Evolutionary conservation across 148 eudicot species (phyloP).

Genomic region (Dianthus caryophyllus): DNA sequence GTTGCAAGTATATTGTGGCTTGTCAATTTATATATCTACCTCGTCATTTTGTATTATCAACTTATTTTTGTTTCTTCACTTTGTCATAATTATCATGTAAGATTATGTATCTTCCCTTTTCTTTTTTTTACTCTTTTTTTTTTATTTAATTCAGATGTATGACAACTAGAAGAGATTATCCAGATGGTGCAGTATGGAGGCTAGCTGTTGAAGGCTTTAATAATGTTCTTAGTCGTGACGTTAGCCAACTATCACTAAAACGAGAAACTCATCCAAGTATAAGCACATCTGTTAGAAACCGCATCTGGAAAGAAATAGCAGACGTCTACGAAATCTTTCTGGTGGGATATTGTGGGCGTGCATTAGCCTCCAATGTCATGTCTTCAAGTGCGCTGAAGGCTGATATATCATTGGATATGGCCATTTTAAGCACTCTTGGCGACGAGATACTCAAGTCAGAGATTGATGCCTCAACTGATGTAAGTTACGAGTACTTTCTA

Average conservation of each 20-base stretch:
- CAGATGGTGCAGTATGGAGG: constrained; percentile 91
- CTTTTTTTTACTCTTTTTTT: not conserved
- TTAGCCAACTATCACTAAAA: constrained; percentile 33
- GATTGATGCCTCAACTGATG: constrained; percentile 67
- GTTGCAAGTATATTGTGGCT: not conserved
- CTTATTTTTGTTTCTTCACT: not conserved
- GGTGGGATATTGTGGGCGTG: constrained; percentile 96
- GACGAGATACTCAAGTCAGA: constrained; percentile 79
- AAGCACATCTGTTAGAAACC: constrained; percentile 53
- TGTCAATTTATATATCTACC: not conserved
- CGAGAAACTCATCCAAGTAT: constrained; percentile 33
- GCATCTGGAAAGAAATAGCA: constrained; percentile 98
- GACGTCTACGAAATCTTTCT: constrained; percentile 90
- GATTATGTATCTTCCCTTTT: not conserved
- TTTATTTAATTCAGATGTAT: constrained; percentile 51
- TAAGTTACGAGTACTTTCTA: constrained; percentile 44
- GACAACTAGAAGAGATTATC: constrained; percentile 93
- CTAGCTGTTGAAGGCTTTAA: constrained; percentile 88
- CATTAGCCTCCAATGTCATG: constrained; percentile 62
- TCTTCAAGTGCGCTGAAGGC: constrained; percentile 47
- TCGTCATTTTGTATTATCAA: not conserved
- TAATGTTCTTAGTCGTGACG: constrained; percentile 56
- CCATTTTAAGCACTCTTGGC: constrained; percentile 59
- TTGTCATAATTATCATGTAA: not conserved
- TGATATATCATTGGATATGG: constrained; percentile 84